phyloP scores from a whole-genome alignment of 2,329 filamentous ascomycete genomes.

The Colletotrichum scovillei region DNA sequence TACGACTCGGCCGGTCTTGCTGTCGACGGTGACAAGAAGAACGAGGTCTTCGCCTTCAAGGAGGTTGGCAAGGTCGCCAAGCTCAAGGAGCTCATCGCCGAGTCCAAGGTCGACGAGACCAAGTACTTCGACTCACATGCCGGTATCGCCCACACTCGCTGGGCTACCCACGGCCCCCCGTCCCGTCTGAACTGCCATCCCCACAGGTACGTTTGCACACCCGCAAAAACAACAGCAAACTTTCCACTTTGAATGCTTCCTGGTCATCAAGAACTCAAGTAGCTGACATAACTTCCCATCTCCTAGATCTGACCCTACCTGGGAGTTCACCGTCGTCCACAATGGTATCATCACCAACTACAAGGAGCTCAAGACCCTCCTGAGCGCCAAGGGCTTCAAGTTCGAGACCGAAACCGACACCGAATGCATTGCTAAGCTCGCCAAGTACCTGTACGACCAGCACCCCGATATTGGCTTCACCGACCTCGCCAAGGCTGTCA shows the following conservation, averaged over 20 bases:
- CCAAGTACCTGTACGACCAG: constrained; percentile 97
- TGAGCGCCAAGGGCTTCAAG: constrained; percentile 94
- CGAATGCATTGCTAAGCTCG: constrained; percentile 98
- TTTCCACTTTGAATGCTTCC: background rate
- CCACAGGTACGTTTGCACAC: constrained; percentile 77
- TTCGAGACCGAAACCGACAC: constrained; percentile 99
- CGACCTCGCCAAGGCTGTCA: constrained; percentile 95
- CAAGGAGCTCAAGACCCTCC: constrained; percentile 96
- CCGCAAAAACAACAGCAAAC: constrained; percentile 17
- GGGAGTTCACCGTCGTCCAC: constrained; percentile 98
- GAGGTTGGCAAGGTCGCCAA: constrained; percentile 99
- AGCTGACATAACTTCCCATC: constrained; percentile 28
- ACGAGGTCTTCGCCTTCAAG: constrained; percentile 97
- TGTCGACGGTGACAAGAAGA: constrained; percentile 98
- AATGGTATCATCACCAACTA: constrained; percentile 99
- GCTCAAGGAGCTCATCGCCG: constrained; percentile 91
- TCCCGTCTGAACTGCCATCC: constrained; percentile 98
- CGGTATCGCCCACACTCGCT: constrained; percentile 98
- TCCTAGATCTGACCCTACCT: constrained; percentile 86
- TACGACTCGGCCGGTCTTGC: constrained; percentile 98
- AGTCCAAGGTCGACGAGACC: constrained; percentile 83
- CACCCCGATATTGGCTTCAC: constrained; percentile 96
- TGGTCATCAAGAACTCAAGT: constrained; percentile 27
- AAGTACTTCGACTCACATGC: constrained; percentile 98
- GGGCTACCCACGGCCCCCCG: constrained; percentile 96